These are phyloP conservation scores for Truncatella angustata DNA, from an alignment of 2,329 filamentous ascomycete genomes.

Conservation along the genomic window DNA sequence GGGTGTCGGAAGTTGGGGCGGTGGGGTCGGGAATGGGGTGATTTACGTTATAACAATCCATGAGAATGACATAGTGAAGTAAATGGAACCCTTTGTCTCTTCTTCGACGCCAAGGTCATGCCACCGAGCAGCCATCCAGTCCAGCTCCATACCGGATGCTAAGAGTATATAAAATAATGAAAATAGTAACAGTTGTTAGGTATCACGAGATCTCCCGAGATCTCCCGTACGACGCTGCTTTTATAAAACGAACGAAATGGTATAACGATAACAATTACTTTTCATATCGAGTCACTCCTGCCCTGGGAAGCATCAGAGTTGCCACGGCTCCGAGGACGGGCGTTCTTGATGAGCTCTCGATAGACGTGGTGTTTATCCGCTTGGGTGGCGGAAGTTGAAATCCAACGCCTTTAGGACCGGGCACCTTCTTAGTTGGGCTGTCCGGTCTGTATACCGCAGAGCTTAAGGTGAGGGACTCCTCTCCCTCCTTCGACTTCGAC, in stretches of 20 bases:
- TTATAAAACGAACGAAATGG: not conserved
- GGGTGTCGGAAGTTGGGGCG: too few species aligned
- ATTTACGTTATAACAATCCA: not conserved
- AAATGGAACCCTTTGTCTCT: not conserved
- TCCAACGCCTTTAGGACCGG: constrained; percentile 43
- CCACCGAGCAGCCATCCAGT: not conserved
- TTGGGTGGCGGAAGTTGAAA: constrained; percentile 29
- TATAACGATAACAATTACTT: not conserved
- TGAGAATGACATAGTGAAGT: not conserved
- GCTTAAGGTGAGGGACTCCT: constrained; percentile 41
- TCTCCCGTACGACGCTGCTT: not conserved
- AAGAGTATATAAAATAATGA: not conserved
- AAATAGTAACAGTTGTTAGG: not conserved
- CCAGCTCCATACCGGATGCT: not conserved
- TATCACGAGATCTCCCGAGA: too few species aligned
- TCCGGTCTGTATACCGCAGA: constrained; percentile 52
- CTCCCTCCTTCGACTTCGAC: constrained; percentile 15
- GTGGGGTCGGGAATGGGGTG: too few species aligned
- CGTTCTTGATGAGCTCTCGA: constrained; percentile 10
- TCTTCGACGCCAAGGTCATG: not conserved
- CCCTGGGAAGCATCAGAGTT: constrained; percentile 18
- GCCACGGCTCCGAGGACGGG: constrained; percentile 16
- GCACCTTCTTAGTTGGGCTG: constrained; percentile 36
- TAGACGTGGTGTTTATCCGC: constrained; percentile 22
- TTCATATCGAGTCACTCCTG: constrained; percentile 27